These are phyloP conservation scores for Hypoxylon trugodes DNA, from an alignment of 495 filamentous ascomycete genomes.

Conservation along the genomic window DNA sequence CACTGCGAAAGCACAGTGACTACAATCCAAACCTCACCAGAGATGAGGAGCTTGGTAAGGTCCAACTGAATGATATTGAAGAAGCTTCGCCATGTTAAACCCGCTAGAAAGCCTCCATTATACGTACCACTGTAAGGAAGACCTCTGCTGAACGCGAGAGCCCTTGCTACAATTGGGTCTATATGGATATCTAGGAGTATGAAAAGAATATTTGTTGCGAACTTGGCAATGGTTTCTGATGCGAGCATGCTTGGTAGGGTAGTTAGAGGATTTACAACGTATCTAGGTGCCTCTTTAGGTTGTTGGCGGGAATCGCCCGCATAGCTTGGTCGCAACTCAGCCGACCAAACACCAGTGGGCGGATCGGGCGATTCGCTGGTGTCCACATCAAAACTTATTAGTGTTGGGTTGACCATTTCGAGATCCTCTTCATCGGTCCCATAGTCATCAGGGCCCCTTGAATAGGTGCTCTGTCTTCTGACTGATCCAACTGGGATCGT, in stretches of 20 bases:
- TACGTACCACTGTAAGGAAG: constrained; percentile 35
- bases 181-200: constrained; percentile 44
- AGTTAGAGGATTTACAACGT: constrained; percentile 50
- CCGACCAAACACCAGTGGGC: constrained; percentile 61
- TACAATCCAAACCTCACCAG: constrained; percentile 46
- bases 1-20: constrained; percentile 42
- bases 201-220: constrained; percentile 43
- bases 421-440: constrained; percentile 60
- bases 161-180: constrained; percentile 43
- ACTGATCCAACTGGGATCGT: constrained; percentile 38
- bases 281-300: constrained; percentile 40
- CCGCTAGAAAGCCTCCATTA: constrained; percentile 27
- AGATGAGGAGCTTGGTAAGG: constrained; percentile 41
- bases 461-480: constrained; percentile 47
- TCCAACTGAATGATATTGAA: constrained; percentile 49
- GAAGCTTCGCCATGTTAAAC: constrained; percentile 32
- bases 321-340: constrained; percentile 60
- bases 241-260: constrained; percentile 47
- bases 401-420: constrained; percentile 57
- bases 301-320: constrained; percentile 37
- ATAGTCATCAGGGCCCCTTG: constrained; percentile 49
- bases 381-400: constrained; percentile 67
- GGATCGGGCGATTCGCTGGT: constrained; percentile 54
- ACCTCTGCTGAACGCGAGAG: constrained; percentile 35
- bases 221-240: constrained; percentile 47